Evolutionary conservation across 2,329 filamentous ascomycete species (phyloP), one percentile per base, ranked within the genome.

Genomic region (Claviceps monticola): DNA sequence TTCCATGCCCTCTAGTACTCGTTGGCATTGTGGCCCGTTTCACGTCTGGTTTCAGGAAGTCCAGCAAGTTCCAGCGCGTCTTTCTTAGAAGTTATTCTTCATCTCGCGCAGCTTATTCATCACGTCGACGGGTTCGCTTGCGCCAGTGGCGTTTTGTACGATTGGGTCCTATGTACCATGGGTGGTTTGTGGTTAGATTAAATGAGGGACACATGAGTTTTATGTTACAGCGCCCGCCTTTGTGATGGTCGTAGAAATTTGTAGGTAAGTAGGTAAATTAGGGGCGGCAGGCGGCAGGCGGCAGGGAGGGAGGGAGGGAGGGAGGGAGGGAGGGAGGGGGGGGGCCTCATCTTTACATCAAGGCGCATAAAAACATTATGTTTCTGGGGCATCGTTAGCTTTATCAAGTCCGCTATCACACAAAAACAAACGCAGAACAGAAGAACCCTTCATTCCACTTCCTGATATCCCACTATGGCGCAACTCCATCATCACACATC

Each of bases 301-400:
- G 14, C 19, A 19, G 21, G 21, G n/a, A 5, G 13, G 21, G 21
- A 21, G 3, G 3, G 37, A n/a, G 5, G 34, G 3, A 5, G 2
- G 39, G 17, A 5, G 13, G 21, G 21, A 5, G 2, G 39, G 17
- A 5, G 13, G 21, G 21, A 21, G 3, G 3, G 37, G 19, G 5
- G 34, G 3, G n/a, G 42, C 7, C 9, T 7, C 36, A 6, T 69
- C 80, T 72, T 72, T 71, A 88, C 86, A 59, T 84, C 74, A 38
- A 94, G 76, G 58, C 86, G 79, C 93, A 98, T 97, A 63, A 98
- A 98, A 1, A 95, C 88, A 62, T 98, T 98, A 67, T 97, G 89
- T 70, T 86, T 72, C 86, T 91, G 56, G 44, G 34, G 6, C 9
- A 41, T 41, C 21, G 50, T 56, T 49, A 54, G 54, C 48, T 29